Base-by-base conservation (phyloP, 1,139 yeast genomes). In the Saccharomyces pastorianus region DNA sequence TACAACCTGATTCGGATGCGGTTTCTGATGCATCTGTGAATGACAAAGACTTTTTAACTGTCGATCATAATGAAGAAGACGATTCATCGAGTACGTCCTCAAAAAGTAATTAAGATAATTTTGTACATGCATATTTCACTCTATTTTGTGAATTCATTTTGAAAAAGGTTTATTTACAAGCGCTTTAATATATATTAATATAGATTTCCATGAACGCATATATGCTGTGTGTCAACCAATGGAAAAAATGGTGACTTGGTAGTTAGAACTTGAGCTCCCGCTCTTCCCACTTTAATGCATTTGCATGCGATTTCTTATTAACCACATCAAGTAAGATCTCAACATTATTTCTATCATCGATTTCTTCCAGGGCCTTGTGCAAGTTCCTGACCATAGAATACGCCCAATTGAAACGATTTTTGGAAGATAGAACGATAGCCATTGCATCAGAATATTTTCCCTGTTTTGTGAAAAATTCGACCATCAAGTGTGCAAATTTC, bases 331-430 rank as follows among this genome's bases (percentile, higher is more conserved):
- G 49, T 34, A 68, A 53, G 23, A 56, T 62, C 20, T 51, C 54
- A 6, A 76, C 73, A 6, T 73, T 70, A 20, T 65, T 68, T 4
- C 68, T 71, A 58, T 80, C 77, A 0, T 88, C 91, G 34, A 80
- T 62, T 5, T 73, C 73, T 3, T 73, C 73, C 14, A 87, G 79
- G 2, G 78, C 76, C 1, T 64, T 61, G 60, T 80, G 74, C 17
- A 85, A 69, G 6, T 72, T 68, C 52, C 76, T 78, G 49, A 85
- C 71, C 61, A 80, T 79, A 50, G 73, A 73, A 76, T 83, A 83
- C 1, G 78, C 77, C 97, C 97, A 90, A 42, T 77, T 73, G 68
- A 88, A 87, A 61, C 82, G 83, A 49, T 79, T 80, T 58, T 80
- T 80, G 0, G 96, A 83, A 50, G 93, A 81, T 52, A 80, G 60